A percentile compares a stretch with the other conserved stretches of the same genome.
Evolutionary conservation across 805 yeast genomes (phyloP).

Genomic region (Grigorovia transvaalensis): DNA sequence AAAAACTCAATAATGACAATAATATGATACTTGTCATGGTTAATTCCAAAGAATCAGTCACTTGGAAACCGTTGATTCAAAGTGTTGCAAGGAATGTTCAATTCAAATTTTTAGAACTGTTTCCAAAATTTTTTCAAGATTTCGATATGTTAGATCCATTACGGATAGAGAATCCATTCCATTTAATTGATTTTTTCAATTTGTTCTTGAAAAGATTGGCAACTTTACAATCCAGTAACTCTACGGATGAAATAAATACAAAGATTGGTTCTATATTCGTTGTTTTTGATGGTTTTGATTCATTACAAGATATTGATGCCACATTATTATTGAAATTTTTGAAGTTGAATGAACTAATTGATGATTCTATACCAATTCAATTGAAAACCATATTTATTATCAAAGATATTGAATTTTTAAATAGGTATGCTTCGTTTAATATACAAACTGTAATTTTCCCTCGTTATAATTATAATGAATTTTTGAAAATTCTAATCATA

Average conservation of each 20-base stretch:
- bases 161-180: conserved; percentile 23
- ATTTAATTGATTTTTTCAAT: conserved; percentile 16
- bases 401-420: conserved; percentile 16
- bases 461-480: conserved; percentile 18
- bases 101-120: conserved; percentile 8
- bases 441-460: conserved; percentile 25
- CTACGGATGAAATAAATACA: background rate
- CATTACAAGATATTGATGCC: conserved; percentile 25
- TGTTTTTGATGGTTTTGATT: conserved; percentile 26
- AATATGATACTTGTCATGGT: conserved; percentile 12
- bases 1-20: conserved; percentile 8
- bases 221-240: background rate
- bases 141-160: conserved; percentile 22
- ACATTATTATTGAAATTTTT: conserved; percentile 19
- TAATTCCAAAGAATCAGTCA: conserved; percentile 22
- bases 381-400: conserved; percentile 20
- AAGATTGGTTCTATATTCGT: conserved; percentile 10
- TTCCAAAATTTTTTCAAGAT: conserved; percentile 3
- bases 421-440: conserved; percentile 18
- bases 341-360: conserved; percentile 18
- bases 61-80: conserved; percentile 26
- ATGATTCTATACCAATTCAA: background rate
- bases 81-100: conserved; percentile 20
- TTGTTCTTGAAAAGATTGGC: background rate
- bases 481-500: conserved; percentile 13